Percentiles rank a stretch among this genome's conserved stretches.
Evolutionary conservation across 2,329 filamentous ascomycete species (phyloP).

Genomic region (Colletotrichum phormii): DNA sequence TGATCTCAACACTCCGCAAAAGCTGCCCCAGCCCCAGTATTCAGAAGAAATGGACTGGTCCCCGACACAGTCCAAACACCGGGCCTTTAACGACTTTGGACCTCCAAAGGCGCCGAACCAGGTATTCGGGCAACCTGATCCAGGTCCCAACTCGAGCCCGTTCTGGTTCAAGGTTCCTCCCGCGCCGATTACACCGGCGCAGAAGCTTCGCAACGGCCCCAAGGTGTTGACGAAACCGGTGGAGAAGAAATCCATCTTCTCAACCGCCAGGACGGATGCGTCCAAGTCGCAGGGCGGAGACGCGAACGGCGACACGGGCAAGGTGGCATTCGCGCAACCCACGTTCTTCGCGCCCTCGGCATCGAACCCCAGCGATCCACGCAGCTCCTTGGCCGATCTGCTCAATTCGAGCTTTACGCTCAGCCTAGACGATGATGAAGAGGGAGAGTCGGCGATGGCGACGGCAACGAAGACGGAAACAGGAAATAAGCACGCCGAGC

Average conservation of each 20-base stretch:
- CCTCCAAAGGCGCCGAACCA: slow-evolving; percentile 52
- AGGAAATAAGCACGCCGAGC: neutral
- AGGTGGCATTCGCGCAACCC: slow-evolving; percentile 67
- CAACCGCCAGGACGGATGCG: slow-evolving; percentile 46
- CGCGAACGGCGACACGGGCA: slow-evolving; percentile 34
- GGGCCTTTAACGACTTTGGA: slow-evolving; percentile 63
- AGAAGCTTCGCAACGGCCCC: slow-evolving; percentile 70
- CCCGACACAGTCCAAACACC: slow-evolving; percentile 67
- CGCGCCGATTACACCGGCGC: slow-evolving; percentile 75
- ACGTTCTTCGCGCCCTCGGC: slow-evolving; percentile 67
- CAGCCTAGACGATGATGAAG: slow-evolving; percentile 43
- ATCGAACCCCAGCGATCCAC: slow-evolving; percentile 49
- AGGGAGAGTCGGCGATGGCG: slow-evolving; percentile 9
- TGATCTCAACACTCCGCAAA: slow-evolving; percentile 37
- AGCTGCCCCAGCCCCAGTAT: slow-evolving; percentile 46
- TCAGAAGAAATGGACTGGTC: slow-evolving; percentile 81
- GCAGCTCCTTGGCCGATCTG: slow-evolving; percentile 57
- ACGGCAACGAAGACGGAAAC: neutral
- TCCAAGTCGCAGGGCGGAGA: slow-evolving; percentile 7
- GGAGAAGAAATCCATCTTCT: slow-evolving; percentile 63
- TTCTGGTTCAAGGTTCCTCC: slow-evolving; percentile 80
- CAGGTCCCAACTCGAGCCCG: slow-evolving; percentile 58
- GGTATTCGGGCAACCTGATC: slow-evolving; percentile 59
- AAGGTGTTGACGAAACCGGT: slow-evolving; percentile 63
- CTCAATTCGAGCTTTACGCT: slow-evolving; percentile 58